Evolutionary conservation across 768 basidiomycete species (phyloP).

Genomic region (Serendipita sp.): DNA sequence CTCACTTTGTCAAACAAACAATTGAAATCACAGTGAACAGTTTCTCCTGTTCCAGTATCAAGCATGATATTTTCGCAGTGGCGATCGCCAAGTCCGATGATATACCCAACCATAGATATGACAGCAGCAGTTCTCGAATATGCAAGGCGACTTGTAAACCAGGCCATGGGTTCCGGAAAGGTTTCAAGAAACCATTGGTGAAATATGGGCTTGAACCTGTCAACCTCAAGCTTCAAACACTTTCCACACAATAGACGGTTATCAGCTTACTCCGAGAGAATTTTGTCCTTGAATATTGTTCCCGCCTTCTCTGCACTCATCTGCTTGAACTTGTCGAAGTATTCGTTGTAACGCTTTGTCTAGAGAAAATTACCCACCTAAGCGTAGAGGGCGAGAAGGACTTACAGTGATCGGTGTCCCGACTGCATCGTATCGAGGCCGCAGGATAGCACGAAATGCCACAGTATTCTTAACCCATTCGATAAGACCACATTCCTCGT

Average conservation of each 20-base stretch:
- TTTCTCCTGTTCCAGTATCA: constrained; percentile 73
- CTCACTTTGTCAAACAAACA: constrained; percentile 89
- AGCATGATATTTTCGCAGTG: constrained; percentile 94
- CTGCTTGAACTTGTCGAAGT: constrained; percentile 36
- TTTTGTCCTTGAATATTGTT: constrained; percentile 31
- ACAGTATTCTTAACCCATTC: constrained; percentile 96
- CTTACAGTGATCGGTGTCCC: constrained; percentile 32
- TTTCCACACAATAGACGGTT: background rate
- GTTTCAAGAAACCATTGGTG: constrained; percentile 96
- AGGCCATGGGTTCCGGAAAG: constrained; percentile 90
- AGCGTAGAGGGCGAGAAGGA: background rate
- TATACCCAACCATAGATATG: constrained; percentile 97
- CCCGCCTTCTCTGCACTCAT: constrained; percentile 32
- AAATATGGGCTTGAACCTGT: constrained; percentile 69
- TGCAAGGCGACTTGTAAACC: constrained; percentile 74
- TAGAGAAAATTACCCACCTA: constrained; percentile 14
- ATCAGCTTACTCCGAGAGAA: constrained; percentile 38
- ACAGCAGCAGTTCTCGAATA: constrained; percentile 87
- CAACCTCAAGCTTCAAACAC: background rate
- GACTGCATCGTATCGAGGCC: constrained; percentile 44
- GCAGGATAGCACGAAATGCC: constrained; percentile 60
- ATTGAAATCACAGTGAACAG: constrained; percentile 95
- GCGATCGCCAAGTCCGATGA: constrained; percentile 93
- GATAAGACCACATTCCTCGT: constrained; percentile 93
- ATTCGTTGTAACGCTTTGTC: constrained; percentile 29